Conservation (phyloP, 176 grass and related monocot species). For the Lolium multiflorum region DNA sequence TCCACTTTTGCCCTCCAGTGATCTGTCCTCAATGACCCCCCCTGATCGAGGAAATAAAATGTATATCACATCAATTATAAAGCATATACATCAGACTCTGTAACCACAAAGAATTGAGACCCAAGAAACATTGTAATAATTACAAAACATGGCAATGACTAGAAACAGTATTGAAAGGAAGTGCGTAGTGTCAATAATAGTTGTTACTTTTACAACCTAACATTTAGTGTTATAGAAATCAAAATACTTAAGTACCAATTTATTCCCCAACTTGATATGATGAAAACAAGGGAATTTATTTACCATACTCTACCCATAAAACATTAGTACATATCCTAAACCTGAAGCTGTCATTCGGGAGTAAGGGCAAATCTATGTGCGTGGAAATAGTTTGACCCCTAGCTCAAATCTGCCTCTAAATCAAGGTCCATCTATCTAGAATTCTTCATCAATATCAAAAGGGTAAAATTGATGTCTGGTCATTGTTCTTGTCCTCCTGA, state of each 20-base stretch:
- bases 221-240: background rate
- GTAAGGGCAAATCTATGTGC: background rate
- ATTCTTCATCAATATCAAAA: too few species aligned
- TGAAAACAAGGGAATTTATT: background rate
- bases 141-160: background rate
- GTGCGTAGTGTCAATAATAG: background rate
- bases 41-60: slow-evolving; percentile 51
- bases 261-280: slow-evolving; percentile 3
- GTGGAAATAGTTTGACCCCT: background rate
- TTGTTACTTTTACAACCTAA: background rate
- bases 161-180: slow-evolving; percentile 9
- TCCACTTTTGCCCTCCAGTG: slow-evolving; percentile 73
- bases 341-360: background rate
- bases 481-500: too few species aligned
- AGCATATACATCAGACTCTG: slow-evolving; percentile 1
- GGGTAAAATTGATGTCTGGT: too few species aligned
- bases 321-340: background rate
- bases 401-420: too few species aligned
- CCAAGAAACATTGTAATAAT: slow-evolving; percentile 4
- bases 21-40: slow-evolving; percentile 63
- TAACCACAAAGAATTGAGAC: slow-evolving; percentile 25
- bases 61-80: slow-evolving; percentile 26
- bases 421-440: too few species aligned
- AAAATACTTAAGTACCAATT: background rate
- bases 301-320: background rate